Evolutionary conservation across 225 moss, liverwort and hornwort genomes (phyloP).

Genomic region (Asterella californica): DNA sequence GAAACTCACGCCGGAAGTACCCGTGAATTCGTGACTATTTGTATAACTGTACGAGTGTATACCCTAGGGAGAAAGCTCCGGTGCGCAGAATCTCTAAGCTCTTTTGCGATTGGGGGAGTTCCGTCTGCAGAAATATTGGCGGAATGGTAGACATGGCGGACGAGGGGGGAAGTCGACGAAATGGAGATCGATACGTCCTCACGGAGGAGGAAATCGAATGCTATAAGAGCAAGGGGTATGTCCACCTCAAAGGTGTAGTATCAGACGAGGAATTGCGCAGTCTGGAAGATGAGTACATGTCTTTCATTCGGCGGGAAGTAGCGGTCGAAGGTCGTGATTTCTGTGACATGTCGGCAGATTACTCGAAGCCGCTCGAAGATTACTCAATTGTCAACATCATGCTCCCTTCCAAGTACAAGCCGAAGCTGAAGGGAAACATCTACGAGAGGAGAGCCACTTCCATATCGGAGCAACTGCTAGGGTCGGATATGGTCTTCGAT

Average conservation of each 20-base stretch:
- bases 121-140: too few species aligned
- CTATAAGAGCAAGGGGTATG: slow-evolving; percentile 60
- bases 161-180: slow-evolving; percentile 38
- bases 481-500: slow-evolving; percentile 72
- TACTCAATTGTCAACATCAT: slow-evolving; percentile 90
- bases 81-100: too few species aligned
- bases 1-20: too few species aligned
- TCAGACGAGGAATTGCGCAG: slow-evolving; percentile 65
- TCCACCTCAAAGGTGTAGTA: slow-evolving; percentile 77
- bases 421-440: slow-evolving; percentile 50
- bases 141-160: slow-evolving; percentile 50
- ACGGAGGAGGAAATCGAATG: slow-evolving; percentile 48
- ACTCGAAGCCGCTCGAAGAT: slow-evolving; percentile 77
- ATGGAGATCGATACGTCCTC: slow-evolving; percentile 63
- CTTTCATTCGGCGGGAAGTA: slow-evolving; percentile 68
- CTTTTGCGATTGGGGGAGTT: too few species aligned
- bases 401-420: slow-evolving; percentile 93
- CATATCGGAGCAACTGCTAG: slow-evolving; percentile 71
- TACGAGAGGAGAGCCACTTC: slow-evolving; percentile 83
- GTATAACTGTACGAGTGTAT: too few species aligned
- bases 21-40: too few species aligned
- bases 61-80: too few species aligned
- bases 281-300: slow-evolving; percentile 77
- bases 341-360: slow-evolving; percentile 96
- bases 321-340: slow-evolving; percentile 83